Conservation (phyloP, 805 yeast genomes). For the Lipomyces chichibuensis region DNA sequence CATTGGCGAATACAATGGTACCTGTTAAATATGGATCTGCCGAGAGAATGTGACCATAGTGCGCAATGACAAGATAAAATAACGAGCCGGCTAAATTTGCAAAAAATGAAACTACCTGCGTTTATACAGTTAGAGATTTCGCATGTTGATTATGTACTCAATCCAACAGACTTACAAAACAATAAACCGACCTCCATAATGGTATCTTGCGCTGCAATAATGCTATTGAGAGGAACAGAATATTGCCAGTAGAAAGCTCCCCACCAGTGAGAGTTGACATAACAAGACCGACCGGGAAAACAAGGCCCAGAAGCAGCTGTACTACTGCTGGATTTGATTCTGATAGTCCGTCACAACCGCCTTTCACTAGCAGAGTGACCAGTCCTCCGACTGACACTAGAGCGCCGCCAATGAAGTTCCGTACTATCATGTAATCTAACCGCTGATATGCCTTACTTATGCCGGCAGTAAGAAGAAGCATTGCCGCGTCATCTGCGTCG, state of each 20-base stretch:
- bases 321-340: conserved; percentile 33
- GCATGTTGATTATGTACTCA: not conserved
- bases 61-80: conserved; percentile 32
- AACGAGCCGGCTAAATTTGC: conserved; percentile 34
- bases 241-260: conserved; percentile 35
- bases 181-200: conserved; percentile 27
- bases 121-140: not conserved
- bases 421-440: conserved; percentile 27
- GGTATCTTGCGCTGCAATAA: conserved; percentile 30
- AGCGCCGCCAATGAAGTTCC: conserved; percentile 35
- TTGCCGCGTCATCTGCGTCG: conserved; percentile 34
- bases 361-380: conserved; percentile 32
- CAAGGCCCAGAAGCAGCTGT: conserved; percentile 30
- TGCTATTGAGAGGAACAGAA: conserved; percentile 29
- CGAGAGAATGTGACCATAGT: conserved; percentile 29
- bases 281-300: conserved; percentile 35
- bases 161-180: conserved; percentile 18
- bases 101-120: conserved; percentile 26
- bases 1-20: conserved; percentile 28
- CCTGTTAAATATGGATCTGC: conserved; percentile 29
- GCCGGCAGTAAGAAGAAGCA: conserved; percentile 27
- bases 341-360: conserved; percentile 31
- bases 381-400: conserved; percentile 35
- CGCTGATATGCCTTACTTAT: conserved; percentile 31
- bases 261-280: conserved; percentile 36